Base-by-base conservation (phyloP, 2,329 filamentous ascomycete genomes). In the Nemania abortiva region DNA sequence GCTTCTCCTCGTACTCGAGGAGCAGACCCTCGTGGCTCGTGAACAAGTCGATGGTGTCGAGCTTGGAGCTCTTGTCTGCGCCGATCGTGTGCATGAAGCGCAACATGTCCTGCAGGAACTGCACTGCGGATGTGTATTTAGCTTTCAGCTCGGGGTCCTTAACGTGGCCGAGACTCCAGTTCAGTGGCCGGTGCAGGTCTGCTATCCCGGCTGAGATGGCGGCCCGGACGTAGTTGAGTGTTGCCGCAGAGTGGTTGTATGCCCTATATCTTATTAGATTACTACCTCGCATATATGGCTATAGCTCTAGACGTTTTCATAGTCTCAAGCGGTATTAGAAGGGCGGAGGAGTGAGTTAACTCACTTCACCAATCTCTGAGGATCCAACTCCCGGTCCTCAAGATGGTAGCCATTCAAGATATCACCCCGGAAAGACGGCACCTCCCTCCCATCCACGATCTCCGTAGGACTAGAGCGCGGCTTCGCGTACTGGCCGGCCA, bases 401-500 rank as follows among this genome's bases (percentile, higher is more conserved):
- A 89, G 83, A 45, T 89, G 87, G 82, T 91, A 97, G 29, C 95
- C 95, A 78, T 99, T 99, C 72, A 99, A 86, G 70, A 98, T 98
- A 75, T 99, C 96, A 18, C 96, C 96, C 61, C 96, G 88, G 86
- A 98, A 99, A 50, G 93, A 96, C 3, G 93, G 92, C 63, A 97
- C 91, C 77, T 94, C 89, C 68, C 89, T 88, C 60, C 94, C 95
- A 72, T 97, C 85, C 59, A 97, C 84, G 1, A 90, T 87, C 83
- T 99, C 96, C 45, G 90, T 95, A 0, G 95, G 92, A 75, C 91
- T 97, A 3, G 94, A 97, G 65, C 96, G 87, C 2, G 95, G 96
- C 83, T 99, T 99, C 34, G 96, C 96, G 78, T 97, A 99, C 85
- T 99, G 96, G 3, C 96, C 96, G 13, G 96, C 96, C 90, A 98